Conservation (phyloP, 306 rosid species). For the Malus sieversii region DNA sequence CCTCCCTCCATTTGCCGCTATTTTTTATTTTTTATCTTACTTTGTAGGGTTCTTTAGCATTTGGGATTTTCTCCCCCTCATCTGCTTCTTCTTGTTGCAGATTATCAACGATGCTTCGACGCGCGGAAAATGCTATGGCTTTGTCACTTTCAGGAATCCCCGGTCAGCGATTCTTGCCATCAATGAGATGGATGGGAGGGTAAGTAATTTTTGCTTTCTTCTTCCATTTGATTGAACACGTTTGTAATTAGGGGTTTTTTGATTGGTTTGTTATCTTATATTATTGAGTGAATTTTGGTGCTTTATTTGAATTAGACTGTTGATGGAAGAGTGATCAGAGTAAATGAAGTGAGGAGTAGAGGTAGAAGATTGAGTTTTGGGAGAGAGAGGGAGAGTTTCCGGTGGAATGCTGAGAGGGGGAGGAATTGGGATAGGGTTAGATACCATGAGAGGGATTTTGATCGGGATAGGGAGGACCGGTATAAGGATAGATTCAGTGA, state of each 20-base stretch:
- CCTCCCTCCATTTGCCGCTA: background rate
- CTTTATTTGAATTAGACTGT: slow-evolving; percentile 48
- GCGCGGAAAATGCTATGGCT: slow-evolving; percentile 84
- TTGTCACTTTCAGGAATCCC: slow-evolving; percentile 83
- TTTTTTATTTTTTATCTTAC: background rate
- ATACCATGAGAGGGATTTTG: slow-evolving; percentile 44
- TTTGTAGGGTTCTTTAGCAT: background rate
- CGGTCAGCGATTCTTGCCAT: slow-evolving; percentile 85
- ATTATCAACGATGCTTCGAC: slow-evolving; percentile 71
- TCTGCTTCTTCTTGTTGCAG: slow-evolving; percentile 26
- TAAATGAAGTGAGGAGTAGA: slow-evolving; percentile 70
- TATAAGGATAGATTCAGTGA: slow-evolving; percentile 40
- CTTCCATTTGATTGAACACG: background rate
- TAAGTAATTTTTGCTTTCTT: slow-evolving; percentile 17
- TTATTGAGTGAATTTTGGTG: slow-evolving; percentile 12
- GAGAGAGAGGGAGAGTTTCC: slow-evolving; percentile 55
- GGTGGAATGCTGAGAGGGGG: slow-evolving; percentile 42
- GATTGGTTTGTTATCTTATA: slow-evolving; percentile 13
- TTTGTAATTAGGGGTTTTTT: background rate
- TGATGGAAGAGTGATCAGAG: slow-evolving; percentile 72
- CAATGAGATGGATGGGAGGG: slow-evolving; percentile 88
- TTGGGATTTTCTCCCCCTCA: background rate
- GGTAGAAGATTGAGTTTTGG: slow-evolving; percentile 60
- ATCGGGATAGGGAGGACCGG: slow-evolving; percentile 36
- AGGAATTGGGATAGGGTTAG: slow-evolving; percentile 52